These are phyloP conservation scores for Pleurozium schreberi DNA, from an alignment of 225 moss, liverwort and hornwort species.

Conservation along the genomic window DNA sequence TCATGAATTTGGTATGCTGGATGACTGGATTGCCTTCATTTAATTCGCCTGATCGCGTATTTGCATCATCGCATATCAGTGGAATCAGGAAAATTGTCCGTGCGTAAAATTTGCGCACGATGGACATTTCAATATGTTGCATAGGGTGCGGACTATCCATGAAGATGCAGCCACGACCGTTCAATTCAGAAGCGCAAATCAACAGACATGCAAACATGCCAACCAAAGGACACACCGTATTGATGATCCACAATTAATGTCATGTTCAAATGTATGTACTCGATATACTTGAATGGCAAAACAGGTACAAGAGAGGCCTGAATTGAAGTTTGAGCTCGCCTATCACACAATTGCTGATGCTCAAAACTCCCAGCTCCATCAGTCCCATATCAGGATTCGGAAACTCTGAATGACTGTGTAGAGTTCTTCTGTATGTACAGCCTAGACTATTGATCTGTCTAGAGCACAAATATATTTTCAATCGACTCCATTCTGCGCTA, in stretches of 20 bases:
- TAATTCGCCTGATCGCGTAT: not conserved
- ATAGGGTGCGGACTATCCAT: no score
- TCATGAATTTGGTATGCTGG: no score
- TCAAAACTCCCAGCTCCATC: not conserved
- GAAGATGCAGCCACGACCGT: no score
- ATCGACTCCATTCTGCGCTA: not conserved
- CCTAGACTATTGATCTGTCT: not conserved
- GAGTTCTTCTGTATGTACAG: not conserved
- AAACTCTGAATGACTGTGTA: no score
- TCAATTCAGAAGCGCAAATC: not conserved
- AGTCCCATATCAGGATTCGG: accelerated
- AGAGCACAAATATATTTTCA: no score
- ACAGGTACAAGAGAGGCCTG: not conserved
- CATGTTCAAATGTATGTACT: not conserved
- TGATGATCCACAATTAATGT: not conserved
- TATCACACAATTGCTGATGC: not conserved
- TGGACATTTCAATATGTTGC: not conserved
- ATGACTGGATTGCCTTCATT: no score
- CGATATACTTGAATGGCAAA: no score
- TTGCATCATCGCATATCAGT: no score
- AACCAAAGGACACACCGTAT: no score
- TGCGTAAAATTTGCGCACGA: not conserved
- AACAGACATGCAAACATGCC: not conserved
- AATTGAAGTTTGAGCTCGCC: not conserved
- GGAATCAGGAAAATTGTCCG: no score